Conservation (phyloP, 306 rosid species). For the Castanea mollissima region DNA sequence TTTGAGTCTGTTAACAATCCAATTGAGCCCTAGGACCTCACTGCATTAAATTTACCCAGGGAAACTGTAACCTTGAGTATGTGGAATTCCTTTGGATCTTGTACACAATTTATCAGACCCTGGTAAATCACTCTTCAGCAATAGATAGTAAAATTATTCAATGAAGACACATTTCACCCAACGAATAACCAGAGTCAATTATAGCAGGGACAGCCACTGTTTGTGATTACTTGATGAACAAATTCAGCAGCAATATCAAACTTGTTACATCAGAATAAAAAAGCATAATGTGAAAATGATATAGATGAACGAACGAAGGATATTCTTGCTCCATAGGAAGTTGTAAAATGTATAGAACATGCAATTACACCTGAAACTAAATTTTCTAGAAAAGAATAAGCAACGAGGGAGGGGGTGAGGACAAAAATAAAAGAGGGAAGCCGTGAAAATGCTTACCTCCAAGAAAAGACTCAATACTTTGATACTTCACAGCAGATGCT, state of each 20-base stretch:
- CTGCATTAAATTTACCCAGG: not conserved
- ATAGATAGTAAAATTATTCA: not conserved
- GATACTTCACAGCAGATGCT: conserved; percentile 50
- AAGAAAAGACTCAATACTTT: conserved; percentile 46
- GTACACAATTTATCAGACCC: not conserved
- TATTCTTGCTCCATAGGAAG: not conserved
- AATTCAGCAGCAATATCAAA: not conserved
- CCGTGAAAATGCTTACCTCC: conserved; percentile 47
- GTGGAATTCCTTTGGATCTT: not conserved
- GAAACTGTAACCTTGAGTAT: not conserved
- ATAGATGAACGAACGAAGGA: not conserved
- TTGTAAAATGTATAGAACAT: not conserved
- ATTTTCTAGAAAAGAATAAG: conserved; percentile 5
- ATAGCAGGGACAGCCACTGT: not conserved
- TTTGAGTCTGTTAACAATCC: not conserved
- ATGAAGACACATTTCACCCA: not conserved
- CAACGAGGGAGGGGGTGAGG: not conserved
- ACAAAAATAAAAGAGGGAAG: not conserved
- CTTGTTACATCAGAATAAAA: not conserved
- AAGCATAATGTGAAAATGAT: not conserved
- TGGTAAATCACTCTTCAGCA: not conserved
- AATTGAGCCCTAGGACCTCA: not conserved
- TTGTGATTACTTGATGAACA: not conserved
- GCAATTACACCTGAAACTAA: conserved; percentile 12
- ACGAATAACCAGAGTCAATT: not conserved